Evolutionary conservation across 352 stramenopile genomes (phyloP).

Genomic region (Nothophytophthora sp.): DNA sequence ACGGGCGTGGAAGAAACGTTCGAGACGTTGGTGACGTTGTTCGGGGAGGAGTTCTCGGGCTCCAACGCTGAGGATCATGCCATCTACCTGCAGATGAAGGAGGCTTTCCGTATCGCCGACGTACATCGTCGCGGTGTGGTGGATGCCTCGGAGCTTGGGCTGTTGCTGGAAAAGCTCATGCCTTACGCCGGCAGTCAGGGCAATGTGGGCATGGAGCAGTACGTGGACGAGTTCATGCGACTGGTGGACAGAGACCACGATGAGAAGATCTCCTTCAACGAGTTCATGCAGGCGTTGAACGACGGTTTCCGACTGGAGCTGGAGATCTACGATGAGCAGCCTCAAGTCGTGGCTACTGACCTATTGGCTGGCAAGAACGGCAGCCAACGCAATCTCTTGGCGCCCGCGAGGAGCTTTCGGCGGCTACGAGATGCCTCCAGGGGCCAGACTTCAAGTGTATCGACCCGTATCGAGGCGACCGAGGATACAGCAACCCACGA

Average conservation of each 20-base stretch:
- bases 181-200: conserved; percentile 46
- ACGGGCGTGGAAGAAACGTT: conserved; percentile 51
- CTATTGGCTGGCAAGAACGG: conserved; percentile 9
- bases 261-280: conserved; percentile 73
- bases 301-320: conserved; percentile 71
- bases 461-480: conserved; percentile 4
- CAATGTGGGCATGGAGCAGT: conserved; percentile 56
- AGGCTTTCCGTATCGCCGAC: conserved; percentile 69
- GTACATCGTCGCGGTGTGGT: conserved; percentile 64
- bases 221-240: conserved; percentile 77
- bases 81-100: conserved; percentile 80
- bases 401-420: conserved; percentile 10
- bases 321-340: conserved; percentile 67
- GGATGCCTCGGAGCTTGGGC: conserved; percentile 51
- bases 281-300: conserved; percentile 82
- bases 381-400: conserved; percentile 1
- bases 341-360: conserved; percentile 20
- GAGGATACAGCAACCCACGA: conserved; percentile 13
- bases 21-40: conserved; percentile 64
- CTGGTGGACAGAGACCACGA: conserved; percentile 66
- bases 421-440: conserved; percentile 15
- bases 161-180: conserved; percentile 69
- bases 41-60: conserved; percentile 56
- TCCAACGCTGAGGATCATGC: conserved; percentile 57
- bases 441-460: conserved; percentile 17